A percentile compares a stretch with the other conserved stretches of the same genome.
Evolutionary conservation across 2,329 filamentous ascomycete species (phyloP).

Genomic region (Mycogone perniciosa): DNA sequence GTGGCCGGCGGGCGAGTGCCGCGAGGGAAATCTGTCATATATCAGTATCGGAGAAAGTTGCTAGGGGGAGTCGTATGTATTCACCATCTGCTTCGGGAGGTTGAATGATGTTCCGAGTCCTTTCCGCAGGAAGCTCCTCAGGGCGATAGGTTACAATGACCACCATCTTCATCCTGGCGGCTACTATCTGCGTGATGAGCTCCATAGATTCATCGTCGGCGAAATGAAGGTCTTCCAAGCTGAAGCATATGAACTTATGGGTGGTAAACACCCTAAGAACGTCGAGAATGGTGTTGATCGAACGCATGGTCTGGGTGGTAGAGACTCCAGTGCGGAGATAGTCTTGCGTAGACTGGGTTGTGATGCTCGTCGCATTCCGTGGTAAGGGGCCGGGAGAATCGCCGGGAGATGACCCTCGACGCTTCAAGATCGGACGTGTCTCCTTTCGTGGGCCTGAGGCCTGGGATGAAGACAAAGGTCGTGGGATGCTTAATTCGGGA

Average conservation of each 20-base stretch:
- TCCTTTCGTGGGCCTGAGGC: conserved; percentile 26
- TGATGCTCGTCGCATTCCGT: conserved; percentile 29
- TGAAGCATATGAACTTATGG: conserved; percentile 83
- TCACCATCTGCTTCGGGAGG: conserved; percentile 49
- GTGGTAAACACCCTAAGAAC: conserved; percentile 74
- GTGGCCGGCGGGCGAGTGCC: conserved; percentile 54
- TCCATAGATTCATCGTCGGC: conserved; percentile 84
- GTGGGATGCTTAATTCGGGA: conserved; percentile 31
- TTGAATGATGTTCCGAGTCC: conserved; percentile 48
- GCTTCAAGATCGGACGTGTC: conserved; percentile 28
- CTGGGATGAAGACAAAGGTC: conserved; percentile 33
- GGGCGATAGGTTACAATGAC: conserved; percentile 71
- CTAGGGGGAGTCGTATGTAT: background rate
- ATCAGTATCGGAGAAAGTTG: conserved; percentile 17
- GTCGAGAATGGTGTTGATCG: conserved; percentile 85
- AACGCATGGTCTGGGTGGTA: conserved; percentile 60
- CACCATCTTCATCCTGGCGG: conserved; percentile 71
- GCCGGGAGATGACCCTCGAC: conserved; percentile 45
- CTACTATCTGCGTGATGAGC: conserved; percentile 73
- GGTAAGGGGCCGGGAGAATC: conserved; percentile 33
- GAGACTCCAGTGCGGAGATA: conserved; percentile 52
- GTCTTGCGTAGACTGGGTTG: conserved; percentile 50
- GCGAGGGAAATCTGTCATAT: conserved; percentile 34
- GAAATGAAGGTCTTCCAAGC: conserved; percentile 83
- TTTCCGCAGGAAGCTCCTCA: conserved; percentile 55